Evolutionary conservation across 176 grass and related monocot genomes (phyloP), one percentile per base, ranked within the genome.

Genomic region (Eleusine coracana): DNA sequence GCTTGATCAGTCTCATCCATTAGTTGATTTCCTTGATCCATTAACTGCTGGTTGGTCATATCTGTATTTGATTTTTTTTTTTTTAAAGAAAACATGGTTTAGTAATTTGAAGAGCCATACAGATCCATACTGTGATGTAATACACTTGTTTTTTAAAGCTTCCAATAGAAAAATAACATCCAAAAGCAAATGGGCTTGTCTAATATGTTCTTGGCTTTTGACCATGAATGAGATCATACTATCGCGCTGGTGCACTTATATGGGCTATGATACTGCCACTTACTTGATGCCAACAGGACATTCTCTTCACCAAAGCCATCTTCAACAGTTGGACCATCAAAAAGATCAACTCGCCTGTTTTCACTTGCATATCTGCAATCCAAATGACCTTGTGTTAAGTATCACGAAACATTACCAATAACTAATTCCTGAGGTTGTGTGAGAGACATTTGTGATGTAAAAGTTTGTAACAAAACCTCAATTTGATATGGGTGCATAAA

Each of bases 1-100:
- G 96, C 87, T 70, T 95, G 92, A 84, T 98, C 96, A 15, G 96
- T 98, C 62, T 98, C 91, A 88, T 98, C 84, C 91, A 98, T 84
- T 73, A 98, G 80, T 71, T 62, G 82, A 69, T 98, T 83, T 70
- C 96, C 96, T 3, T 78, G 78, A 66, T 92, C 85, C 78, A 98
- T 81, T 86, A 98, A 73, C 82, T 95, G 92, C 67, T 98, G 96
- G 84, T 98, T 98, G 84, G 92, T 90, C 96, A 98, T 93, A 79
- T 94, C 96, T 98, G 80, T 64, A 71, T 62, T 62, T 23, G 31
- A 34, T 59, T 59, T 59, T 45, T 10, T 59, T 59, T 59, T 45
- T 10, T 1, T 11, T 12, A 46, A 12, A 66, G 20, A 71, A 48
- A 81, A 3, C 31, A 40, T 2, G 3, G 56, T 18, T 73, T 21